These are phyloP conservation scores for Globisporangium emineosum DNA, from an alignment of 352 stramenopile species.

Conservation along the genomic window DNA sequence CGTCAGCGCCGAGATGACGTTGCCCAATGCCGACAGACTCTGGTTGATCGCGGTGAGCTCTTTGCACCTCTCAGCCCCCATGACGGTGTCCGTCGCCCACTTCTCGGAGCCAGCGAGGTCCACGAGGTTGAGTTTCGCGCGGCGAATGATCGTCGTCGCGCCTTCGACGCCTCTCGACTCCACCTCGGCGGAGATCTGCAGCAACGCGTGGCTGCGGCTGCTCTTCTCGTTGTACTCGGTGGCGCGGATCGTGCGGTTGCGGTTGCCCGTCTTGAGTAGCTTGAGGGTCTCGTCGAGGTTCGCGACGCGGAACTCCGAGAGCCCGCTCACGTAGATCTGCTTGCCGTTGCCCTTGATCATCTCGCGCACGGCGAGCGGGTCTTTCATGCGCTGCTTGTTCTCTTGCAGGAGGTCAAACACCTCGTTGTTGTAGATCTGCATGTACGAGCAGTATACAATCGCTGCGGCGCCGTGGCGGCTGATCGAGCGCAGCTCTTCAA, in stretches of 20 bases:
- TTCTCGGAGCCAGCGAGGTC: slow-evolving; percentile 92
- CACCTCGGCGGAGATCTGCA: slow-evolving; percentile 84
- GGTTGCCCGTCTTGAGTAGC: slow-evolving; percentile 71
- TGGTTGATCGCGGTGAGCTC: slow-evolving; percentile 93
- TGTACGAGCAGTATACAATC: slow-evolving; percentile 87
- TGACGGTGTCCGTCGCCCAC: slow-evolving; percentile 77
- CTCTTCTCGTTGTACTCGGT: slow-evolving; percentile 87
- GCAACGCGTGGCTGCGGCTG: slow-evolving; percentile 82
- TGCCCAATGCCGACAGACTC: slow-evolving; percentile 87
- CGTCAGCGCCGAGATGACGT: slow-evolving; percentile 84
- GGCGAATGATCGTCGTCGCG: slow-evolving; percentile 68
- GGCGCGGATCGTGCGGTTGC: slow-evolving; percentile 85
- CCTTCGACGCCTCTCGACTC: slow-evolving; percentile 64
- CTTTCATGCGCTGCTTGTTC: slow-evolving; percentile 52
- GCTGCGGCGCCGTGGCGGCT: slow-evolving; percentile 43
- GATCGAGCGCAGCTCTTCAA: slow-evolving; percentile 66
- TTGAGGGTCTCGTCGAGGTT: slow-evolving; percentile 74
- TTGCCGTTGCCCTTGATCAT: slow-evolving; percentile 77
- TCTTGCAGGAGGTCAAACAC: slow-evolving; percentile 72
- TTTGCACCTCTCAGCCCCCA: slow-evolving; percentile 65
- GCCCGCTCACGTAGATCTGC: slow-evolving; percentile 88
- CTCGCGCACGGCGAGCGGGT: slow-evolving; percentile 50
- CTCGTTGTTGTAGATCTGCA: slow-evolving; percentile 92
- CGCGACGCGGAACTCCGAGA: slow-evolving; percentile 88
- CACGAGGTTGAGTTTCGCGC: slow-evolving; percentile 88